Percentiles rank a stretch among this genome's conserved stretches.
Evolutionary conservation across 768 basidiomycete genomes (phyloP).

Genomic region (Lentinula guzmanii): DNA sequence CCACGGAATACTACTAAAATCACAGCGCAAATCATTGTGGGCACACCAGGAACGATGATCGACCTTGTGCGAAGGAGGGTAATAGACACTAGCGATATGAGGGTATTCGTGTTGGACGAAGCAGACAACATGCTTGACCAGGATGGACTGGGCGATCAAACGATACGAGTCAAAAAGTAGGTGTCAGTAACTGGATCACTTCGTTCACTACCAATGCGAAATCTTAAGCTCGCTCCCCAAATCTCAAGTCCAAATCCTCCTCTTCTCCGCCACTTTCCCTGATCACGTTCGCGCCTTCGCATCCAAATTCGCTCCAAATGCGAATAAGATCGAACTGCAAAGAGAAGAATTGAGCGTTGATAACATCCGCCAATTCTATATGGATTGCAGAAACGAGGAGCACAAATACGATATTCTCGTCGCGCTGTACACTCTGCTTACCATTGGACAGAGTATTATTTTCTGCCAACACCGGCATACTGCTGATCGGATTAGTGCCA

Average conservation of each 20-base stretch:
- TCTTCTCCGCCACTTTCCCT: slow-evolving; percentile 98
- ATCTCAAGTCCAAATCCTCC: slow-evolving; percentile 68
- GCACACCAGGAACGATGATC: slow-evolving; percentile 92
- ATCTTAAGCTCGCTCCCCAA: slow-evolving; percentile 52
- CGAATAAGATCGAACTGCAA: slow-evolving; percentile 95
- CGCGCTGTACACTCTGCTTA: slow-evolving; percentile 81
- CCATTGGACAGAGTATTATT: slow-evolving; percentile 97
- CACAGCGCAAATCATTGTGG: slow-evolving; percentile 88
- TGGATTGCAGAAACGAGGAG: slow-evolving; percentile 89
- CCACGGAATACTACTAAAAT: slow-evolving; percentile 59
- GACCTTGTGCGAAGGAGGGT: slow-evolving; percentile 78
- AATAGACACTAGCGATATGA: slow-evolving; percentile 74
- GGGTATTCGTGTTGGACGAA: slow-evolving; percentile 94
- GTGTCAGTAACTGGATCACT: slow-evolving; percentile 14
- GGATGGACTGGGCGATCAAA: slow-evolving; percentile 92
- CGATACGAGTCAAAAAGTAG: slow-evolving; percentile 89
- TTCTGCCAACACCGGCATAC: slow-evolving; percentile 93
- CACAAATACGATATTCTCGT: slow-evolving; percentile 96
- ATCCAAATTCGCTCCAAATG: slow-evolving; percentile 83
- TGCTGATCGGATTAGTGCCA: slow-evolving; percentile 84
- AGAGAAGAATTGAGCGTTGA: slow-evolving; percentile 92
- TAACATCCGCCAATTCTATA: slow-evolving; percentile 94
- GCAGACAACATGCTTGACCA: slow-evolving; percentile 99
- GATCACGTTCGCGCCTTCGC: slow-evolving; percentile 92
- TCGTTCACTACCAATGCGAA: neutral